Evolutionary conservation across 148 eudicot species (phyloP), one percentile per base, ranked within the genome.

Genomic region (Vaccinium vitisidaea): DNA sequence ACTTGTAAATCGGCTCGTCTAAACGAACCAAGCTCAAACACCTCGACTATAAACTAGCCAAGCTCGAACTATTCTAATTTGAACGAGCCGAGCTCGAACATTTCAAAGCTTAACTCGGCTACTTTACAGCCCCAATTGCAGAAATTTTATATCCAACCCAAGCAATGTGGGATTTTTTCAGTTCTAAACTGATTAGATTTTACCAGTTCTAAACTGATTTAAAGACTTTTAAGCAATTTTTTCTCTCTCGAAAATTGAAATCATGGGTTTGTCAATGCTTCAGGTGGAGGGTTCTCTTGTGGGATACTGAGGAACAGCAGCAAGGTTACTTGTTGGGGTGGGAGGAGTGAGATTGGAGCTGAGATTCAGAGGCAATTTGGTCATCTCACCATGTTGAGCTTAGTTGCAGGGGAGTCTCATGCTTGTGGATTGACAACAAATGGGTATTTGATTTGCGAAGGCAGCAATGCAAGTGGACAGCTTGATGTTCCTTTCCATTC

Each of bases 261-360:
- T 65, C 30, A 65, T 65, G 32, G 32, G 71, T 23, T 65, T 65
- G 30, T 9, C 10, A 25, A 65, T 65, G 71, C 90, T 6, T 90
- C 94, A 39, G 94, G 92, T 25, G 88, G 77, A 50, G 90, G 92
- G 55, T 92, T 90, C 84, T 89, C 92, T 9, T 89, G 94, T 81
- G 94, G 94, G 49, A 89, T 90, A 82, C 80, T 77, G 59, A 86
- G 78, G 85, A 87, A 87, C 39, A 83, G 73, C 21, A 80, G 85
- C 73, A 74, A 65, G 79, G 91, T 92, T 14, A 19, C 79, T 8
- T 92, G 94, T 81, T 92, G 92, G 94, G 94, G 94, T 55, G 89
- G 75, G 58, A 90, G 63, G 58, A 90, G 63, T 77, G 88, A 88
- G 11, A 90, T 87, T 21, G 90, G 91, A 52, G 92, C 86, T 67